phyloP scores from a whole-genome alignment of 495 filamentous ascomycete genomes.

The Tuber aestivum region DNA sequence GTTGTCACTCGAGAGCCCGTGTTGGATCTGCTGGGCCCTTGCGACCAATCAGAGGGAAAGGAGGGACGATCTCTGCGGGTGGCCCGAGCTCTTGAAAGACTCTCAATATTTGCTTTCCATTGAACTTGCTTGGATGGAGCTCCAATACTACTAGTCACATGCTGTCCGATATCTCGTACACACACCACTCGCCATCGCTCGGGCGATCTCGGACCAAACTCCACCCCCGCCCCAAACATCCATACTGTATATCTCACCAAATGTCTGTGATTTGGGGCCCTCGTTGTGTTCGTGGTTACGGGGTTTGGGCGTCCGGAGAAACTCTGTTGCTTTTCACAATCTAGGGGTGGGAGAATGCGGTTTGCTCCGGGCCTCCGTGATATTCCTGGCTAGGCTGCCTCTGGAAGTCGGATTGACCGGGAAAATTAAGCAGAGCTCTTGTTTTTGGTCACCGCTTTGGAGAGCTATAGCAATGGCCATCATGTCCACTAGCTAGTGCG shows the following conservation, averaged over 20 bases:
- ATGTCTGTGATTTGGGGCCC: neutral
- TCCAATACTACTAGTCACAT: neutral
- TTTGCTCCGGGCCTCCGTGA: neutral
- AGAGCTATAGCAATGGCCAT: neutral
- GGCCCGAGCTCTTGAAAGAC: neutral
- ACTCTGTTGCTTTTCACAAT: neutral
- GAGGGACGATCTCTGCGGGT: neutral
- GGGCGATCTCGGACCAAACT: neutral
- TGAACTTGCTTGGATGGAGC: neutral
- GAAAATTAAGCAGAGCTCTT: neutral
- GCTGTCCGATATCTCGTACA: neutral
- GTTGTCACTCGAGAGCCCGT: no score
- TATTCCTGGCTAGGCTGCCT: neutral
- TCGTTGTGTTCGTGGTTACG: neutral
- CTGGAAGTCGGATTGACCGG: neutral
- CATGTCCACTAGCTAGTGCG: neutral
- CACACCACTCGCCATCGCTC: neutral
- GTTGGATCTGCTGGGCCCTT: neutral
- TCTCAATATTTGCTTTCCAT: neutral
- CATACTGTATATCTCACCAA: neutral
- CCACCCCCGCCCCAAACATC: neutral
- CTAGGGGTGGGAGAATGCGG: neutral
- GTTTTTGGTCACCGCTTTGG: neutral
- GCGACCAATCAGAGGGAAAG: neutral
- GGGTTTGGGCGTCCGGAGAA: neutral